Base-by-base conservation (phyloP, 371 early-diverging fungal genomes). In the Zopfochytrium polystomum region DNA sequence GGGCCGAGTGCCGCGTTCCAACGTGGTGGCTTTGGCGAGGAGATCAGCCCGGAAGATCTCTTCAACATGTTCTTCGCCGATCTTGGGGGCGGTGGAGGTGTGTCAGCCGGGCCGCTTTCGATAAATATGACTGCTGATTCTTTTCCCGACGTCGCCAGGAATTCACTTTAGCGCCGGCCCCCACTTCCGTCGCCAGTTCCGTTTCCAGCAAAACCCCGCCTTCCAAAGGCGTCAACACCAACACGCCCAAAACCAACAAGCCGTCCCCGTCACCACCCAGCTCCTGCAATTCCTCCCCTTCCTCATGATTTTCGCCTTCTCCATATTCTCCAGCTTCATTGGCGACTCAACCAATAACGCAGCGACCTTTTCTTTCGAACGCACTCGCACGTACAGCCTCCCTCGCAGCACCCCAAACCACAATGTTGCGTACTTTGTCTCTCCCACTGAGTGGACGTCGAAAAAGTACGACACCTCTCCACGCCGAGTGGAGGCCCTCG, bases 51-150 rank as follows among this genome's bases (percentile, higher is more conserved):
- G 1, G 98, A 96, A 66, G 95, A 96, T 7, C 61, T 96, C 29
- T 95, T 96, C 79, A 92, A 92, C 72, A 93, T 94, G 91, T 96
- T 97, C 66, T 95, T 80, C 20, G 67, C 68, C 23, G 74, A 71
- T 18, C 67, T 74, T 47, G 68, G 60, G 15, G 1, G 46, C 26
- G 29, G 42, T 52, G 56, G 66, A 6, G 44, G 33, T 30, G 35
- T 33, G 9, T 63, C 27, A 27, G 18, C n/a, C 27, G 30, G n/a
- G 13, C 29, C 26, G 5, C 25, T 6, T 47, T 15, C 34, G 30
- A 33, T n/a, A 23, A 53, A 7, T 7, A 23, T 42, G 43, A 5
- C 6, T 51, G 32, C 15, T n/a, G n/a, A 9, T 6, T 45, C 13
- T 53, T 23, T 29, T 26, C 44, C 27, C 22, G 63, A 52, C 1